Base-by-base conservation (phyloP, 805 yeast genomes). In the Saccharomyces paradoxus region DNA sequence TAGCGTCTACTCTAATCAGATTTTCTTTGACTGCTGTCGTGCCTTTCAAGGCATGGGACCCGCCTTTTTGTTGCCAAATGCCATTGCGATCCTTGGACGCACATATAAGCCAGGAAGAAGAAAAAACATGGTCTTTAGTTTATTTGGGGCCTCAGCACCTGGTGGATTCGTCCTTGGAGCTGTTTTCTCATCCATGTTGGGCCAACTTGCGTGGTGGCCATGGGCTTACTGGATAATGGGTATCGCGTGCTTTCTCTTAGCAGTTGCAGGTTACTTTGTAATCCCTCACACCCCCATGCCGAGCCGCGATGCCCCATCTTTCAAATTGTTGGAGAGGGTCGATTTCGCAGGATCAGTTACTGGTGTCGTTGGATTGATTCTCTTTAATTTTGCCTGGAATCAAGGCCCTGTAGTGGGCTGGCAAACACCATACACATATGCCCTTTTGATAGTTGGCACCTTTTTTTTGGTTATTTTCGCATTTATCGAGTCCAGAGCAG, bases 331-430 rank as follows among this genome's bases (percentile, higher is more conserved):
- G 50, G 28, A 49, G 24, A 41, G 53, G 6, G 68, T 76, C 52
- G 82, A 79, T 61, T 67, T 68, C 52, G 50, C 64, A 3, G 87
- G 87, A 6, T 72, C 81, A 0, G 22, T 72, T 0, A 61, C 78
- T 4, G 88, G 86, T 0, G 74, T 83, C 3, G 52, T 68, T 2
- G 86, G 85, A 0, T 70, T 85, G 48, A 71, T 82, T 1, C 66
- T 85, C 46, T 71, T 85, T 64, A 82, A 81, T 58, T 79, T 83
- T 58, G 79, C 79, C 2, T 81, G 86, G 81, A 83, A 81, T 58
- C 87, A 85, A 63, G 89, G 83, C 3, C 86, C 89, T 0, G 75
- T 77, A 2, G 81, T 72, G 2, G 86, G 88, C 21, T 85, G 88
- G 87, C 58, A 65, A 9, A 62, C 63, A 0, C 74, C 81, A 1